Conservation (phyloP, 139 green algal genomes). For the Ulvella scutata region DNA sequence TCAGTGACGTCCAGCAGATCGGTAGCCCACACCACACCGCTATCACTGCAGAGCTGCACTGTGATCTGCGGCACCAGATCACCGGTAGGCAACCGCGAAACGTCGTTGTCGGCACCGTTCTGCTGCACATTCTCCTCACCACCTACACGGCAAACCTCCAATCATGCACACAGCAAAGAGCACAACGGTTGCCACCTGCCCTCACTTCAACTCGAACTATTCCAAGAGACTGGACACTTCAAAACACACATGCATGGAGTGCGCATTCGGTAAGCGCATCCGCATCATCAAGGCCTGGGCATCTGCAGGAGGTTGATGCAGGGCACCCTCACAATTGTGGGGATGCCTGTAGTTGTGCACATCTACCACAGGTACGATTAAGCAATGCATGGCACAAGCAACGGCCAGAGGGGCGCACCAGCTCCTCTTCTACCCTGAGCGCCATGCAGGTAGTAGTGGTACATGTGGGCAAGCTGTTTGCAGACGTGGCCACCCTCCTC, state of each 20-base stretch:
- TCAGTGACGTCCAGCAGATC: conserved; percentile 42
- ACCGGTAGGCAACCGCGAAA: conserved; percentile 34
- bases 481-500: conserved; percentile 19
- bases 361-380: not conserved
- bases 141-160: too few species aligned
- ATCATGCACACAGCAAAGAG: too few species aligned
- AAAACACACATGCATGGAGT: too few species aligned
- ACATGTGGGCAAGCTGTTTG: conserved; percentile 58
- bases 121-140: too few species aligned
- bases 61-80: conserved; percentile 38
- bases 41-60: conserved; percentile 20
- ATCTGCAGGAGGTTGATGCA: not conserved
- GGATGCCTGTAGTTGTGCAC: not conserved
- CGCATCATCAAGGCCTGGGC: not conserved
- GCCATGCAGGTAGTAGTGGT: conserved; percentile 77
- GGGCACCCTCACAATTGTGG: not conserved
- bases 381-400: too few species aligned
- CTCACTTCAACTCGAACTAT: too few species aligned
- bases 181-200: too few species aligned
- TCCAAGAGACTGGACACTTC: too few species aligned
- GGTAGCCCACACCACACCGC: conserved; percentile 12
- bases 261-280: too few species aligned
- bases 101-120: not conserved
- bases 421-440: conserved; percentile 25
- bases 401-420: not conserved